Evolutionary conservation across 352 stramenopile genomes (phyloP), one percentile per base, ranked within the genome.

Genomic region (Stramenopiles sp.): DNA sequence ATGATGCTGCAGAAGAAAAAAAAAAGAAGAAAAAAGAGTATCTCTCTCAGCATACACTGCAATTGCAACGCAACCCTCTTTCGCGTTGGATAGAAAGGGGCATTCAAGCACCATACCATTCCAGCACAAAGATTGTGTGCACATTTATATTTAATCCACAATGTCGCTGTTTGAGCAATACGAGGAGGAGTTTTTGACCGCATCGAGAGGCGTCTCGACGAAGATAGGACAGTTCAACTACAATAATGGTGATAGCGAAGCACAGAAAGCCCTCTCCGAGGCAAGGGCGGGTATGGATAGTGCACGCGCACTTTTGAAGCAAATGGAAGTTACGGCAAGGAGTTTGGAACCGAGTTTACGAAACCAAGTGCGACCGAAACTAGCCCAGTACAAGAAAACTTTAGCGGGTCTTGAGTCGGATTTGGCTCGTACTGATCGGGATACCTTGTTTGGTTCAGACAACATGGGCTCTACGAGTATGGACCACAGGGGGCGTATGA

Each of bases 161-260:
- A 71, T 71, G 55, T 71, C 55, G 55, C 55, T 71, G 55, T 71
- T 71, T 71, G 55, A 71, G 27, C 55, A 71, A 71, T 71, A 71
- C 55, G 55, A 71, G 27, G 55, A 71, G 55, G 55, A 71, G 55
- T 71, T 71, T 71, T 71, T 71, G 55, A 71, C 22, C 55, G 27
- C 55, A 22, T 71, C 55, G 22, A 71, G 55, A 27, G 55, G 55
- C 22, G 55, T 71, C 22, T 71, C 55, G 22, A 22, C 22, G 55
- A 22, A 27, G 22, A 71, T 71, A 25, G 55, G 55, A 22, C 55
- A 71, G 55, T 71, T 71, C 55, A 71, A 71, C 55, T 71, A 71
- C 27, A 71, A 71, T 27, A 71, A 71, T 71, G 55, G 55, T 71
- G 55, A 71, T 27, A 27, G 22, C 55, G 55, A 71, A 71, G 55